Evolutionary conservation across 148 eudicot species (phyloP), one percentile per base, ranked within the genome.

Genomic region (Nyssa sinensis): DNA sequence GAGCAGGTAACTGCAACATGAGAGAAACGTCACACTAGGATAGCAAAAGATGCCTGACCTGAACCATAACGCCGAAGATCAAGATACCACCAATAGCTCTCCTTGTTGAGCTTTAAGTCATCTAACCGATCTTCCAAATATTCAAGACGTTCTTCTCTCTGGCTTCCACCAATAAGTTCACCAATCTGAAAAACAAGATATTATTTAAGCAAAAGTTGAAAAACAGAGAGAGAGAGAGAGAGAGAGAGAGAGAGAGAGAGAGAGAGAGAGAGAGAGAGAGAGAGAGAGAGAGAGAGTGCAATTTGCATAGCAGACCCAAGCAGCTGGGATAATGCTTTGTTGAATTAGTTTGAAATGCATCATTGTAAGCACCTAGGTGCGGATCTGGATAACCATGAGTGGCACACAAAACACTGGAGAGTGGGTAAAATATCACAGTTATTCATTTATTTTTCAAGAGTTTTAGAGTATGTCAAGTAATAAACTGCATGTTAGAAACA

Each of bases 121-220:
- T 91, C 98, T 64, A 96, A 81, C 13, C 99, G 91, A 25, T 82
- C 74, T 83, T 96, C 98, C 41, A 96, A 84, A 77, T 77, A 77
- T 7, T 89, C 93, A 67, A 96, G 93, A 25, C 99, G 94, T 77
- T 96, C 99, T 87, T 96, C 99, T 85, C 99, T 93, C 86, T 96
- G 98, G 84, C 99, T 96, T 82, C 99, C 99, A 83, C 99, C 99
- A 72, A 96, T 93, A 62, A 96, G 96, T 80, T 96, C 99, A 25
- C 99, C 99, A 75, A 95, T 80, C 98, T 93, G 82, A 79, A 49
- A 74, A 66, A 47, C 60, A 74, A 27, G 70, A 77, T 49, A 37
- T 3, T 59, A 0, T 31, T 32, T 7, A 31, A 41, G 32, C 35
- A 69, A 37, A 16, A 34, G 21, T 19, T 23, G 70, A 24, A 7